Evolutionary conservation across 805 yeast genomes (phyloP), one percentile per base, ranked within the genome.

Genomic region (Jamesozyma jinghongensis): DNA sequence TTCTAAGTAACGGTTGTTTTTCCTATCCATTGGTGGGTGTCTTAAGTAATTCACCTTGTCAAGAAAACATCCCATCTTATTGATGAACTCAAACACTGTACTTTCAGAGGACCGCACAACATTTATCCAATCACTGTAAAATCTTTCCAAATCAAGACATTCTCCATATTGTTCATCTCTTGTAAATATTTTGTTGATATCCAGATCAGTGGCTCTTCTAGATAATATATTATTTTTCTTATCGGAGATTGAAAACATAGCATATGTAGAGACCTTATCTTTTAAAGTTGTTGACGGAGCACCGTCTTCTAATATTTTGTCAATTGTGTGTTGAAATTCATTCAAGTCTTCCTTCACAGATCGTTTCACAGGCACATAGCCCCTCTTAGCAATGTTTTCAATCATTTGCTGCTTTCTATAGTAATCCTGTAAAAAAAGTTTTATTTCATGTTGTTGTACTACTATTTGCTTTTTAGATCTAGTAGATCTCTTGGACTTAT

Each of bases 361-460:
- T 22, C 26, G 26, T 22, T 22, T 22, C 10, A 22, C 26, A 16
- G 40, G 25, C 14, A 10, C 28, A 5, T 10, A 10, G 5, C n/a
- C n/a, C 5, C 14, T 4, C 19, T n/a, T 36, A 7, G 19, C 13
- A 4, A 42, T 30, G 6, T 35, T 27, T 33, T 51, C 49, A 4
- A 66, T 28, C 18, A 54, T 44, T 4, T 44, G 39, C 16, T 62
- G 48, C 37, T 58, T 67, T 34, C 49, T 58, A 32, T 58, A 59
- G 50, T 74, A 77, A 39, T 74, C 70, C 7, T 68, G 62, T 3
- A 73, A 49, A 39, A 87, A 73, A 32, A 56, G 47, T 16, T 65
- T 63, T 7, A 83, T 68, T 55, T 87, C 95, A 58, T 80, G 85
- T 50, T 79, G 78, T 49, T 81, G 88, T 17, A 75, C 44, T 1